phyloP scores from a whole-genome alignment of 2,329 filamentous ascomycete genomes.

The Cladosporium cucumerinum region DNA sequence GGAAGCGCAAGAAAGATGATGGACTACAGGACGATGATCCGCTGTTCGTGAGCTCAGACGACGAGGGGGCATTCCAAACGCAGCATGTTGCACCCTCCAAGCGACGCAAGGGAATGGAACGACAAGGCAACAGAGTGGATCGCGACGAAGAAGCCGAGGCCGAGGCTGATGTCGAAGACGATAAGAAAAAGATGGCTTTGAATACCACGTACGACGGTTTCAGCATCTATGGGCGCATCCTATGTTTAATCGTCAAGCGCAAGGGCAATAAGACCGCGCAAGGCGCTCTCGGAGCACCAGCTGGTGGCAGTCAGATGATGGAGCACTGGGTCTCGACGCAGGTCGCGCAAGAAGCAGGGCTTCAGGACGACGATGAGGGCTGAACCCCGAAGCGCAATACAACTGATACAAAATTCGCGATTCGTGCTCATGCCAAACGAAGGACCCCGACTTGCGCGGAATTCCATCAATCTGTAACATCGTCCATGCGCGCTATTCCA shows the following conservation, averaged over 20 bases:
- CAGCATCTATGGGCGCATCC: slow-evolving; percentile 86
- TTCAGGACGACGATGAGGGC: slow-evolving; percentile 28
- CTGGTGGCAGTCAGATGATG: slow-evolving; percentile 38
- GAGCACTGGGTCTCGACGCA: slow-evolving; percentile 41
- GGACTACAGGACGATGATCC: slow-evolving; percentile 29
- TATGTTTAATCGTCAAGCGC: slow-evolving; percentile 84
- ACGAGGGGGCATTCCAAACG: slow-evolving; percentile 35
- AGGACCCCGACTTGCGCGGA: not conserved
- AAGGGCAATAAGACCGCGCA: slow-evolving; percentile 49
- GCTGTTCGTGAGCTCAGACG: slow-evolving; percentile 38
- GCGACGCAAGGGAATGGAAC: slow-evolving; percentile 20
- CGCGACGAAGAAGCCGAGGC: slow-evolving; percentile 19
- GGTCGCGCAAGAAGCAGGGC: slow-evolving; percentile 32
- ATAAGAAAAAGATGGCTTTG: slow-evolving; percentile 87
- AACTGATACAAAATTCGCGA: not conserved
- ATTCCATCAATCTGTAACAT: not conserved
- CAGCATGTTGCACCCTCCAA: slow-evolving; percentile 27
- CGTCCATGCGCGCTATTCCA: not conserved
- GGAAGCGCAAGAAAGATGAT: slow-evolving; percentile 24
- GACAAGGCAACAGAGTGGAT: slow-evolving; percentile 1
- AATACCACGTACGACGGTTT: slow-evolving; percentile 92
- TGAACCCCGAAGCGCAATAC: not conserved
- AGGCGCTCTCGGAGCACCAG: slow-evolving; percentile 19
- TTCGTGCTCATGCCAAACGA: not conserved
- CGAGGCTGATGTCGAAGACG: slow-evolving; percentile 34